Evolutionary conservation across 225 moss, liverwort and hornwort species (phyloP).

Genomic region (Anthoceros angustus): DNA sequence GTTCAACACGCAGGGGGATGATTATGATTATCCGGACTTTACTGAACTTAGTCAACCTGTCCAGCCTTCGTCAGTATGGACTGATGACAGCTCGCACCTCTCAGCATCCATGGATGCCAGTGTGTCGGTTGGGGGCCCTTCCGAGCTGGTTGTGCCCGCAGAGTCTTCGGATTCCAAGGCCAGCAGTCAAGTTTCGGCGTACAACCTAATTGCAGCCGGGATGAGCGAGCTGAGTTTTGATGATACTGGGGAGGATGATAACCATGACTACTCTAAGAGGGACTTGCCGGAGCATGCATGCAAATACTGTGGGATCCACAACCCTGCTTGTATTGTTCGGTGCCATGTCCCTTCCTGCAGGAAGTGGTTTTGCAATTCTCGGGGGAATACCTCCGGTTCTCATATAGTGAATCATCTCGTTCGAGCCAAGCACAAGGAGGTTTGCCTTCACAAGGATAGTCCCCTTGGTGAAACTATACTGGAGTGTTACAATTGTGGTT

Average conservation of each 20-base stretch:
- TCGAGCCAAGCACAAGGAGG: conserved; percentile 97
- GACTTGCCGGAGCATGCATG: conserved; percentile 97
- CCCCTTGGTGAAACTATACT: conserved; percentile 62
- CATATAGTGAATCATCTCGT: conserved; percentile 99
- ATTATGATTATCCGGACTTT: conserved; percentile 88
- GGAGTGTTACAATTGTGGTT: conserved; percentile 79
- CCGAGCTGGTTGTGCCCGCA: conserved; percentile 41
- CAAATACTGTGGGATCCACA: conserved; percentile 93
- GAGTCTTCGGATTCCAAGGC: conserved; percentile 31
- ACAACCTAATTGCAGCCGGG: conserved; percentile 36
- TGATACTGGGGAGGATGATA: conserved; percentile 80
- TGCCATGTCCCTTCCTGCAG: conserved; percentile 37
- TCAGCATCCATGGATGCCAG: conserved; percentile 22
- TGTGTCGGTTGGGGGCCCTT: conserved; percentile 17
- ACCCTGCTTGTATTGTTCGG: conserved; percentile 45
- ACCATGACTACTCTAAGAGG: conserved; percentile 74
- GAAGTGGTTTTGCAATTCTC: conserved; percentile 46
- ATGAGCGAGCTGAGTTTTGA: conserved; percentile 87
- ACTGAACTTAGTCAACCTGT: conserved; percentile 54
- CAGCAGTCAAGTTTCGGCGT: conserved; percentile 29
- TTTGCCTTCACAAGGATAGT: conserved; percentile 52
- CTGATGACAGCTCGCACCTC: conserved; percentile 22
- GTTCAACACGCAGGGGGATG: conserved; percentile 94
- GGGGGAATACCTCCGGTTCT: conserved; percentile 96
- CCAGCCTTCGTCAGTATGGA: conserved; percentile 40